Conservation (phyloP, 2,329 filamentous ascomycete species). For the Anthostomella pinea region DNA sequence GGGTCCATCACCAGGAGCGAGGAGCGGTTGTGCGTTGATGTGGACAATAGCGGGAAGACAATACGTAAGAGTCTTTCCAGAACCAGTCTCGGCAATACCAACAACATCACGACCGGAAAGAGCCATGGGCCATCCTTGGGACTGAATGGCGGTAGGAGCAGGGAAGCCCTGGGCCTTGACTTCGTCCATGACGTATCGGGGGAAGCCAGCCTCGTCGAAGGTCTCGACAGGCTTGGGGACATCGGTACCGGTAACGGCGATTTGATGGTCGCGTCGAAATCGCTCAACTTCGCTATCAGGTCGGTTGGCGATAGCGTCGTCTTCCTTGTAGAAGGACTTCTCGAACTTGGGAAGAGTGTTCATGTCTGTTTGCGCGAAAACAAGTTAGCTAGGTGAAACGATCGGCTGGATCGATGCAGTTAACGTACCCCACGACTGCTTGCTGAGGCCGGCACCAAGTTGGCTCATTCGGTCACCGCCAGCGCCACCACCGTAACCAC, state of each 20-base stretch:
- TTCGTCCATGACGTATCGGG: constrained; percentile 94
- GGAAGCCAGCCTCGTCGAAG: constrained; percentile 97
- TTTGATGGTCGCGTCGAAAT: constrained; percentile 82
- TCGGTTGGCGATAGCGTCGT: constrained; percentile 72
- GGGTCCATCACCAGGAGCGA: constrained; percentile 90
- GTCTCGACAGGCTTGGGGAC: constrained; percentile 93
- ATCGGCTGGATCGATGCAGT: constrained; percentile 5
- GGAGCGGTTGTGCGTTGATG: constrained; percentile 97
- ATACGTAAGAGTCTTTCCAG: constrained; percentile 98
- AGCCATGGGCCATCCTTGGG: constrained; percentile 98
- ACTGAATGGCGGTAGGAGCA: constrained; percentile 92
- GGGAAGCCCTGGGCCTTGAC: constrained; percentile 98
- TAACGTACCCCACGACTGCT: constrained; percentile 80
- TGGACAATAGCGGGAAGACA: constrained; percentile 97
- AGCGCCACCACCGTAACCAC: constrained; percentile 54
- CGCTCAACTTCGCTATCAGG: constrained; percentile 77
- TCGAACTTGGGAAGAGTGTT: constrained; percentile 88
- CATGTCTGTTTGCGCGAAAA: constrained; percentile 58
- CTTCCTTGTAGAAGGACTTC: constrained; percentile 99
- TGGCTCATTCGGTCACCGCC: constrained; percentile 91
- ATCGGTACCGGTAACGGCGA: constrained; percentile 74
- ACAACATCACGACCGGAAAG: constrained; percentile 97
- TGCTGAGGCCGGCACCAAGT: constrained; percentile 83
- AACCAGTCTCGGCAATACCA: constrained; percentile 98
- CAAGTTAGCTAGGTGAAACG: constrained; percentile 22